These are phyloP conservation scores for Stevia rebaudiana DNA, from an alignment of 140 eudicot species.

Conservation along the genomic window DNA sequence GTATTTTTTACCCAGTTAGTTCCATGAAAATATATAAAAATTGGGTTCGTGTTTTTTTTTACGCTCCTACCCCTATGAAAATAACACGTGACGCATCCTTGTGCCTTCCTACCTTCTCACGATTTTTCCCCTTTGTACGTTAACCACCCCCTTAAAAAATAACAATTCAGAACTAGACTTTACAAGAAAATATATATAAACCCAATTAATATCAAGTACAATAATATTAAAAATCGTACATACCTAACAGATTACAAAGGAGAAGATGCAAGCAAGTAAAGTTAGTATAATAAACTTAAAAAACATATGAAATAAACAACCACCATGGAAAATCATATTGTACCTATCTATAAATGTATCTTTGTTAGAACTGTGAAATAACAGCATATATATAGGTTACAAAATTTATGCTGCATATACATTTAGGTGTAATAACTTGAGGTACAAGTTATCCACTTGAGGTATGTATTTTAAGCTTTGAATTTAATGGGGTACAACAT, in stretches of 20 bases:
- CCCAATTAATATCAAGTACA: not conserved
- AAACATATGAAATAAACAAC: not conserved
- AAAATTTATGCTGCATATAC: slow-evolving; percentile 30
- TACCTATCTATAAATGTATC: not conserved
- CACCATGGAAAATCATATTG: not conserved
- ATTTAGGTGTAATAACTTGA: not conserved
- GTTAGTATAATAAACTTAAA: not conserved
- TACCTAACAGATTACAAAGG: not conserved
- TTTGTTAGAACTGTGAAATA: not conserved
- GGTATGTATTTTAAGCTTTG: slow-evolving; percentile 7
- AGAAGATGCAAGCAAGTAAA: not conserved
- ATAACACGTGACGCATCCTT: too few species aligned
- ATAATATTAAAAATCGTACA: not conserved
- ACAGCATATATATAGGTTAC: slow-evolving; percentile 27
- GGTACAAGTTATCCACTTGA: not conserved
- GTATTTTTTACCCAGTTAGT: too few species aligned
- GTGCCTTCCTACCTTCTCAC: too few species aligned
- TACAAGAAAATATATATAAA: not conserved
- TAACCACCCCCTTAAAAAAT: too few species aligned
- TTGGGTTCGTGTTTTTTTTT: too few species aligned
- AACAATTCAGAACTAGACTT: not conserved
- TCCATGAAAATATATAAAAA: too few species aligned
- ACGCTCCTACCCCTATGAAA: too few species aligned
- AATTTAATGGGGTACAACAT: slow-evolving; percentile 38
- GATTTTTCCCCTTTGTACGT: too few species aligned